phyloP scores from a whole-genome alignment of 2,329 filamentous ascomycete genomes.

The Daldinia sp. region DNA sequence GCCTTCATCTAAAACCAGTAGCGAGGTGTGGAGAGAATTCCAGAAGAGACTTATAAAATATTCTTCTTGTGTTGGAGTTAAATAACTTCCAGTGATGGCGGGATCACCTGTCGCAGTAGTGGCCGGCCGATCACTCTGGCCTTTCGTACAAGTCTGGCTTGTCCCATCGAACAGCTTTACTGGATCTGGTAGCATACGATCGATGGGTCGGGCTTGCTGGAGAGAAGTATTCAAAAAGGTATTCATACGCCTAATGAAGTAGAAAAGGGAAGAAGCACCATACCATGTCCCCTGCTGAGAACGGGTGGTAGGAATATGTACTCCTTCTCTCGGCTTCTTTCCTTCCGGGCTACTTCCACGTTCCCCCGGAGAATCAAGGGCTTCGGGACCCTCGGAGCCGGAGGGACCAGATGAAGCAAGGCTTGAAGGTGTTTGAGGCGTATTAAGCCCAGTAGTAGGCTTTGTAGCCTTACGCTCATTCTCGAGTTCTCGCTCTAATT shows the following conservation, averaged over 20 bases:
- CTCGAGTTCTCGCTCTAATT: constrained; percentile 30
- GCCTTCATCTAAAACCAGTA: constrained; percentile 53
- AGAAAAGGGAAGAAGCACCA: constrained; percentile 28
- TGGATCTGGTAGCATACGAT: constrained; percentile 27
- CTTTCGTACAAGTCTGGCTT: constrained; percentile 1
- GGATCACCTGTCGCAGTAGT: neutral
- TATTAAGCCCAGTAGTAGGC: constrained; percentile 2
- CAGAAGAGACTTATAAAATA: constrained; percentile 57
- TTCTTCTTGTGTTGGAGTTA: constrained; percentile 43
- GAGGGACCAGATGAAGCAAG: constrained; percentile 7
- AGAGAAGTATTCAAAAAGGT: constrained; percentile 28
- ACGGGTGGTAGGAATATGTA: constrained; percentile 25
- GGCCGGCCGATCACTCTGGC: neutral
- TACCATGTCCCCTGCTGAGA: constrained; percentile 33
- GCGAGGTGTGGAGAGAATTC: constrained; percentile 53
- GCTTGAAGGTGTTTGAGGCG: constrained; percentile 19
- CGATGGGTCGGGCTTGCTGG: constrained; percentile 24
- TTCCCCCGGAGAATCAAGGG: constrained; percentile 1
- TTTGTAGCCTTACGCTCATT: constrained; percentile 18
- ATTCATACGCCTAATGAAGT: constrained; percentile 33
- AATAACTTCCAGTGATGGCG: constrained; percentile 2
- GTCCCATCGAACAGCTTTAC: constrained; percentile 24
- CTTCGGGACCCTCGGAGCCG: neutral
- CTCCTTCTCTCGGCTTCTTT: constrained; percentile 18
- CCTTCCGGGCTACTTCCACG: constrained; percentile 9